Evolutionary conservation across 169 alveolate genomes (phyloP).

Genomic region (Cryptosporidium sp.): DNA sequence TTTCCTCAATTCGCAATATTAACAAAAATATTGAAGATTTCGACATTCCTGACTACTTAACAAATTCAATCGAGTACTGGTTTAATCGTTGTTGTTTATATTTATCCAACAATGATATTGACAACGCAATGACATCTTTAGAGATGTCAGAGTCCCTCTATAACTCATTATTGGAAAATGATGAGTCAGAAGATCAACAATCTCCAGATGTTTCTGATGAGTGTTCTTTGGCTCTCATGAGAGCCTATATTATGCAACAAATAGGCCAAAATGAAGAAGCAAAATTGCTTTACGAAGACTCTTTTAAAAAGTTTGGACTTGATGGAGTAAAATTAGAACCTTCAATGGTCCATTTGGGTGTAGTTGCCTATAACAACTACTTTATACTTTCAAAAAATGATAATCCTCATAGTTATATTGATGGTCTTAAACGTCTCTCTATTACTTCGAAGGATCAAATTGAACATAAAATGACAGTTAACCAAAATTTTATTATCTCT

Average conservation of each 20-base stretch:
- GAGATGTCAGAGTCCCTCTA: constrained; percentile 56
- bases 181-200: constrained; percentile 4
- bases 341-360: constrained; percentile 68
- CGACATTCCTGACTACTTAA: constrained; percentile 38
- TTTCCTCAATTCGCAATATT: constrained; percentile 7
- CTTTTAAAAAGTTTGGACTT: constrained; percentile 31
- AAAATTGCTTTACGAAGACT: constrained; percentile 11
- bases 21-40: neutral
- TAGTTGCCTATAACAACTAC: constrained; percentile 32
- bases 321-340: constrained; percentile 50
- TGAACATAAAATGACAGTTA: constrained; percentile 43
- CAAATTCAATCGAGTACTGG: constrained; percentile 58
- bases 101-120: constrained; percentile 30
- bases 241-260: constrained; percentile 64
- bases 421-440: constrained; percentile 70
- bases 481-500: constrained; percentile 51
- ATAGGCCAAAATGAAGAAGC: constrained; percentile 38
- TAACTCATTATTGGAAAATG: neutral
- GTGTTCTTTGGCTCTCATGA: constrained; percentile 46
- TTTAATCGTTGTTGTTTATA: constrained; percentile 56
- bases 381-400: constrained; percentile 1
- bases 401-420: constrained; percentile 29
- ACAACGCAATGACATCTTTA: constrained; percentile 45
- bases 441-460: constrained; percentile 65
- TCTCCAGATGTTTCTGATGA: constrained; percentile 21